A percentile compares a stretch with the other conserved stretches of the same genome.
phyloP scores from a whole-genome alignment of 1,139 yeast species.

The Taphrina populina region DNA sequence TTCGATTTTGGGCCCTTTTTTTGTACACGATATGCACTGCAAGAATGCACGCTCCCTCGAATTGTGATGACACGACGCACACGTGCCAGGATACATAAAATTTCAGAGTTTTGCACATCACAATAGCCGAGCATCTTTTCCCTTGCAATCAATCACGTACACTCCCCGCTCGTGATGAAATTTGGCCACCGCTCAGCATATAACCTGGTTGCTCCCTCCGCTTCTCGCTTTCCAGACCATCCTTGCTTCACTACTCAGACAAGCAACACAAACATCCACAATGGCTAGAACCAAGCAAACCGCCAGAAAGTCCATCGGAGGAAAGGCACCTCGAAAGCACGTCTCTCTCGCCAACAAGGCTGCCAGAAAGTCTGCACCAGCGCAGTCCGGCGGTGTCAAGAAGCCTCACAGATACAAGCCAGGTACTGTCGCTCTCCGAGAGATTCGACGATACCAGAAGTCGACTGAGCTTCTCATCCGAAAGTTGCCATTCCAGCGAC shows the following conservation, averaged over 20 bases:
- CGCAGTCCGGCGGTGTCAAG: slow-evolving; percentile 94
- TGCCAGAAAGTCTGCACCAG: slow-evolving; percentile 91
- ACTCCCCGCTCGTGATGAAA: slow-evolving; percentile 3
- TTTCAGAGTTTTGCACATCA: slow-evolving; percentile 18
- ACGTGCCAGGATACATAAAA: not conserved
- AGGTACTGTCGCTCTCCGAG: slow-evolving; percentile 99
- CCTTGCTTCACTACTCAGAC: slow-evolving; percentile 3
- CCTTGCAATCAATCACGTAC: not conserved
- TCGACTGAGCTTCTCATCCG: slow-evolving; percentile 95
- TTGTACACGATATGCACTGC: no score
- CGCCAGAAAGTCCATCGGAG: slow-evolving; percentile 98
- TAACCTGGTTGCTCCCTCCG: slow-evolving; percentile 1
- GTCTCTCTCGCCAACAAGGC: slow-evolving; percentile 84
- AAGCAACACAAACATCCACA: slow-evolving; percentile 10
- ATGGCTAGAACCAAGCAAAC: slow-evolving; percentile 98
- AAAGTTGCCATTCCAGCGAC: slow-evolving; percentile 98
- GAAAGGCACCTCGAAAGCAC: slow-evolving; percentile 99
- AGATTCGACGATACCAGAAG: slow-evolving; percentile 98
- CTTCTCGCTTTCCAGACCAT: not conserved
- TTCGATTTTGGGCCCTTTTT: slow-evolving; percentile 11
- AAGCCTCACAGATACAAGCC: slow-evolving; percentile 99
- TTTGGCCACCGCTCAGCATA: not conserved
- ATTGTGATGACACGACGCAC: slow-evolving; percentile 7
- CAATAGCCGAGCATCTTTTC: slow-evolving; percentile 6
- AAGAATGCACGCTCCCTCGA: no score